A percentile compares a stretch with the other conserved stretches of the same genome.
Evolutionary conservation across 768 basidiomycete genomes (phyloP).

Genomic region (Ramaria sp.): DNA sequence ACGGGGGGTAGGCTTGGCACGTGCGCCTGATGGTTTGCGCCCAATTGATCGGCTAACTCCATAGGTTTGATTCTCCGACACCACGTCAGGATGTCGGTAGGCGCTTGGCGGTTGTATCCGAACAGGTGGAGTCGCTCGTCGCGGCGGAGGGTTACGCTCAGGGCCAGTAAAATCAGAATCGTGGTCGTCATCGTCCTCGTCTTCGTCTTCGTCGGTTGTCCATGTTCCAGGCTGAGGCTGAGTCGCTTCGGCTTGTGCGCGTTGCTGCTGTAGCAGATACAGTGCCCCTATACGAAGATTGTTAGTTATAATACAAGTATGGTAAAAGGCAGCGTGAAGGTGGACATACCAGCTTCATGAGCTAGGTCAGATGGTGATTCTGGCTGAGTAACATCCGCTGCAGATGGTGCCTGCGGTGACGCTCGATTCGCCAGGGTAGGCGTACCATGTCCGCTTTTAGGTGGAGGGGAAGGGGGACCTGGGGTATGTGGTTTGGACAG

Average conservation of each 20-base stretch:
- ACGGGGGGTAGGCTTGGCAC: conserved; percentile 42
- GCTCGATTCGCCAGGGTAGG: conserved; percentile 31
- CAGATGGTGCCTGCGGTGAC: conserved; percentile 9
- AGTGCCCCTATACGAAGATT: background rate
- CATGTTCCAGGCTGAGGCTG: background rate
- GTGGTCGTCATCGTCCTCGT: background rate
- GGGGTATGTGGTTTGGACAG: conserved; percentile 7
- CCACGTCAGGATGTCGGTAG: background rate
- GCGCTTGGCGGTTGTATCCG: background rate
- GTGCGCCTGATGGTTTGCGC: conserved; percentile 78
- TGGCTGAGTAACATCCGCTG: conserved; percentile 12
- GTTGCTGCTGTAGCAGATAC: conserved; percentile 1
- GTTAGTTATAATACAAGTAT: background rate
- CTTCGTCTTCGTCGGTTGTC: background rate
- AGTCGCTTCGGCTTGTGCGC: background rate
- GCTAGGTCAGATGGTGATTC: background rate
- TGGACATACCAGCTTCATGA: conserved; percentile 6
- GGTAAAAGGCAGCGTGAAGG: background rate
- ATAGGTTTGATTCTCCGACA: conserved; percentile 6
- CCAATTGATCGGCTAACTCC: conserved; percentile 23
- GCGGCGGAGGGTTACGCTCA: conserved; percentile 6
- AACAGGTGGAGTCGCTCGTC: conserved; percentile 14
- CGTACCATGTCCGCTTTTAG: conserved; percentile 9
- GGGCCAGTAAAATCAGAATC: conserved; percentile 8
- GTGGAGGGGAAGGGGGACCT: conserved; percentile 18